Percentiles rank a stretch among this genome's conserved stretches.
These are phyloP conservation scores for Diplodia scrobiculata DNA, from an alignment of 2,329 filamentous ascomycete species.

Conservation along the genomic window DNA sequence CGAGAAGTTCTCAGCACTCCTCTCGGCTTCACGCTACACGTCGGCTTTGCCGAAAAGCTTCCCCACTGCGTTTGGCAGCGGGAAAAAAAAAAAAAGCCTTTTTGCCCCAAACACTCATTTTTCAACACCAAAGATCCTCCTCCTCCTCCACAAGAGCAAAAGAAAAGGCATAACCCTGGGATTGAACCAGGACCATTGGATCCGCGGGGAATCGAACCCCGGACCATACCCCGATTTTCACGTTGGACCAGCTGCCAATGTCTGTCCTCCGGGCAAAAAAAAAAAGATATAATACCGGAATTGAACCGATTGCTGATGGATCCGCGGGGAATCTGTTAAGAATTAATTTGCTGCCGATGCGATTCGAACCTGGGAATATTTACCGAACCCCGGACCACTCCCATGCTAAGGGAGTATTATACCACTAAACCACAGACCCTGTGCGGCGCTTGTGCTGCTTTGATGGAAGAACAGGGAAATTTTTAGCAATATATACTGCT, in stretches of 20 bases:
- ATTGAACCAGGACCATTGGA: neutral
- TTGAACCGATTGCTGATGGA: neutral
- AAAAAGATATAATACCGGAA: constrained; percentile 1
- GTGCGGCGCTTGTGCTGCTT: neutral
- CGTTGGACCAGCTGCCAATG: no score
- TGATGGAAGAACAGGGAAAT: neutral
- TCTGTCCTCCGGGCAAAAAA: no score
- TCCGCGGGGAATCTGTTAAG: constrained; percentile 20
- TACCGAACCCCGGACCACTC: neutral
- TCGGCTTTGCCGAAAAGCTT: no score
- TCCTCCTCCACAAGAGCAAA: neutral
- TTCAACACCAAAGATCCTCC: no score
- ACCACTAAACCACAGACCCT: constrained; percentile 23
- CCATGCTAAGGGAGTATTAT: constrained; percentile 26
- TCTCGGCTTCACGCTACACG: no score
- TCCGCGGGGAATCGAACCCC: constrained; percentile 10
- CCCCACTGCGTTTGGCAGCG: no score
- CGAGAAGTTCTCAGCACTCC: no score
- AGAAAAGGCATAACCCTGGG: neutral
- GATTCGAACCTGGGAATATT: no score
- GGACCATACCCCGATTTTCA: no score
- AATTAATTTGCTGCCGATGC: no score
- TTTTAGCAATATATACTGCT: neutral
- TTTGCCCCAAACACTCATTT: no score
- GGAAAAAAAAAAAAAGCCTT: no score